Conservation (phyloP, 208 protist genomes). For the Crithidia expoeki region DNA sequence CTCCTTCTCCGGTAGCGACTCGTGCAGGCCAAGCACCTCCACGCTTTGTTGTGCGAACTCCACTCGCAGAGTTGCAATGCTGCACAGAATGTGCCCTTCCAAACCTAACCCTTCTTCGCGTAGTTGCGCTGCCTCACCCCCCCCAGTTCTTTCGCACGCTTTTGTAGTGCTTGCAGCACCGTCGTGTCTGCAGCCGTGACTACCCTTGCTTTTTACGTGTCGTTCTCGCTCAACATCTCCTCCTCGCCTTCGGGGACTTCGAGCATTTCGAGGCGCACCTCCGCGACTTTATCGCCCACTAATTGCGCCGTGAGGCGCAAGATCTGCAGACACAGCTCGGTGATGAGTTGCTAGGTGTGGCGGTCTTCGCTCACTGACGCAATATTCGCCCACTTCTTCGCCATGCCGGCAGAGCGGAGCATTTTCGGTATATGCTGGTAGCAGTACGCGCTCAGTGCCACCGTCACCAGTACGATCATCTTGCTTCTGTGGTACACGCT, state of each 20-base stretch:
- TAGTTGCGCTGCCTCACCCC: constrained; percentile 45
- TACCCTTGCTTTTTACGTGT: constrained; percentile 45
- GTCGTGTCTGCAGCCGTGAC: constrained; percentile 41
- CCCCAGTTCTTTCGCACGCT: constrained; percentile 56
- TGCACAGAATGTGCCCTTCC: constrained; percentile 56
- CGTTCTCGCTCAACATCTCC: constrained; percentile 46
- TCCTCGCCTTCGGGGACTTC: constrained; percentile 41
- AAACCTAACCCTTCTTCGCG: constrained; percentile 53
- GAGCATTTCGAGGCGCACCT: constrained; percentile 67
- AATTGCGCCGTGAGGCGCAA: constrained; percentile 80
- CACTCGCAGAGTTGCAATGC: constrained; percentile 60
- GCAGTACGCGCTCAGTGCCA: constrained; percentile 78
- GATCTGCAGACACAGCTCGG: constrained; percentile 76
- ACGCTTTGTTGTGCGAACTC: constrained; percentile 57
- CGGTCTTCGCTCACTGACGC: constrained; percentile 86
- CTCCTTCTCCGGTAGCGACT: constrained; percentile 43
- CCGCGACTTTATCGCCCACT: constrained; percentile 66
- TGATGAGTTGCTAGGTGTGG: constrained; percentile 78
- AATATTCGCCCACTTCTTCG: constrained; percentile 88
- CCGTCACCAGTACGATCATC: constrained; percentile 88
- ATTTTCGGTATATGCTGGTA: constrained; percentile 89
- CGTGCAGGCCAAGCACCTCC: constrained; percentile 52
- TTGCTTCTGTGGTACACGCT: constrained; percentile 89
- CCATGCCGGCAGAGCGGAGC: constrained; percentile 83
- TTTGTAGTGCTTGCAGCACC: constrained; percentile 43